These are phyloP conservation scores for Populus hybrid DNA, from an alignment of 441 rosid species.

Conservation along the genomic window DNA sequence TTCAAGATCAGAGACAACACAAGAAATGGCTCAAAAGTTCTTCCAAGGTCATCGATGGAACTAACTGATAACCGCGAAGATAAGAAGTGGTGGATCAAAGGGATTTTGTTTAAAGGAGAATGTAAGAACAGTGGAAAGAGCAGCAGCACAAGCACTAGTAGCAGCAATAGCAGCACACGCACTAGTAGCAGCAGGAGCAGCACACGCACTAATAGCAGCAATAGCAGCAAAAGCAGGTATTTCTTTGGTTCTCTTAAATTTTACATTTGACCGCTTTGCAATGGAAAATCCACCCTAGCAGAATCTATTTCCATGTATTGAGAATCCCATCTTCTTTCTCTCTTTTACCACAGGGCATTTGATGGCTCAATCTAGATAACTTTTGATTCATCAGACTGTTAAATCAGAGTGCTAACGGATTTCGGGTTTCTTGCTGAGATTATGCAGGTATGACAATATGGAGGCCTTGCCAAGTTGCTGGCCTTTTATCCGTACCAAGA, in stretches of 20 bases:
- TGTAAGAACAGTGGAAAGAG: conserved; percentile 6
- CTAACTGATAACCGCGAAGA: conserved; percentile 12
- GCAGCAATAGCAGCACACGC: conserved; percentile 6
- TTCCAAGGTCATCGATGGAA: conserved; percentile 20
- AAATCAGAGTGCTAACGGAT: not conserved
- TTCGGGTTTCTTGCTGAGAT: not conserved
- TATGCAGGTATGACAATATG: conserved; percentile 23
- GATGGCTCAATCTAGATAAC: not conserved
- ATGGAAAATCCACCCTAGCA: not conserved
- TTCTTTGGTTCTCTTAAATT: not conserved
- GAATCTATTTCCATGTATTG: not conserved
- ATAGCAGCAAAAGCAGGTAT: conserved; percentile 20
- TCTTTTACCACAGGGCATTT: not conserved
- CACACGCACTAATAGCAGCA: no score
- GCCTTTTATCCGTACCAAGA: conserved; percentile 22
- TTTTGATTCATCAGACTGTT: not conserved
- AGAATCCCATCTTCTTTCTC: not conserved
- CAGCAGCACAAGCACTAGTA: conserved; percentile 12
- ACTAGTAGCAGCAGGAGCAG: no score
- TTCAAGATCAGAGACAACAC: conserved; percentile 22
- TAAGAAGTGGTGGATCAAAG: conserved; percentile 24
- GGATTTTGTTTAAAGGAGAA: conserved; percentile 10
- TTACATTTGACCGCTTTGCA: not conserved
- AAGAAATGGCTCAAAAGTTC: conserved; percentile 19
- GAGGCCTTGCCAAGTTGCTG: conserved; percentile 29